These are phyloP conservation scores for Exophiala dermatitidis DNA, from an alignment of 2,329 filamentous ascomycete species.

Conservation along the genomic window DNA sequence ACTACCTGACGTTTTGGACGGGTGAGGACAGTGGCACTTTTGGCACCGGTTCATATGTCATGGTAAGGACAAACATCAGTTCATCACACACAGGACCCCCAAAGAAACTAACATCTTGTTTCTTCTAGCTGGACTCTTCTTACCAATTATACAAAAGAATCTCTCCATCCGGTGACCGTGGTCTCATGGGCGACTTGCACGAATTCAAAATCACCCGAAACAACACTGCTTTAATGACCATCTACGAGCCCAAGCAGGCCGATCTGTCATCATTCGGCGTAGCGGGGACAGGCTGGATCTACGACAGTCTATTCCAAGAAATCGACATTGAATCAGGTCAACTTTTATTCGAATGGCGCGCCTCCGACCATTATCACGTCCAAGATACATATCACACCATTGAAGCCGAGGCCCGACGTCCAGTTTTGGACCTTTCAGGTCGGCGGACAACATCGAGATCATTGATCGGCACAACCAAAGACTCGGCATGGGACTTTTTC, in stretches of 20 bases:
- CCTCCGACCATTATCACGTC: conserved; percentile 39
- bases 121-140: conserved; percentile 18
- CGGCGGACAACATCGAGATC: background rate
- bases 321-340: conserved; percentile 40
- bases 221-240: conserved; percentile 19
- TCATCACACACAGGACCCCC: background rate
- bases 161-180: conserved; percentile 4
- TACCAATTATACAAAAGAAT: conserved; percentile 20
- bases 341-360: conserved; percentile 43
- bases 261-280: conserved; percentile 26
- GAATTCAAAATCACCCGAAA: conserved; percentile 22
- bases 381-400: conserved; percentile 15
- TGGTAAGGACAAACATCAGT: conserved; percentile 27
- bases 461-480: conserved; percentile 8
- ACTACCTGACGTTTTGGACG: conserved; percentile 45
- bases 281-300: conserved; percentile 35
- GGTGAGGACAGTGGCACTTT: conserved; percentile 43
- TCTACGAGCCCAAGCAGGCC: conserved; percentile 16
- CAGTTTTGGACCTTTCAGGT: background rate
- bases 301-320: conserved; percentile 41
- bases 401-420: conserved; percentile 6
- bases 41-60: conserved; percentile 42
- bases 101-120: background rate
- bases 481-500: conserved; percentile 46
- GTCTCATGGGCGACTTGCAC: conserved; percentile 25